A percentile compares a stretch with the other conserved stretches of the same genome.
Conservation (phyloP, 2,329 filamentous ascomycete species). For the Dendrostoma leiphaemia region DNA sequence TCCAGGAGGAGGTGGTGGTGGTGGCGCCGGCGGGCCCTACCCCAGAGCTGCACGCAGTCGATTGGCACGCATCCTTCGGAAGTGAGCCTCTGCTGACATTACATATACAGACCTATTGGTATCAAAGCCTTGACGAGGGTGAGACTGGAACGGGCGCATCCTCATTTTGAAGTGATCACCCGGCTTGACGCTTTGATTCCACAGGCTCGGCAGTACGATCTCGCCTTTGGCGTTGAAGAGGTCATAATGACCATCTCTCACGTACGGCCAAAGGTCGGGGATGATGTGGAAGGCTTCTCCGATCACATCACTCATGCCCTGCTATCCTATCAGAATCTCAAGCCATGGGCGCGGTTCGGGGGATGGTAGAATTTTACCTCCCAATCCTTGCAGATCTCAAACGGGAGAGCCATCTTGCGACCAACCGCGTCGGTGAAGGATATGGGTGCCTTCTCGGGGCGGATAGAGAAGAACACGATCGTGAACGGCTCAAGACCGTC, state of each 20-base stretch:
- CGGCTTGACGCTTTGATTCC: conserved; percentile 6
- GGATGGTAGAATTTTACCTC: not conserved
- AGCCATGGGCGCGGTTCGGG: not conserved
- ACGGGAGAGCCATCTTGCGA: conserved; percentile 6
- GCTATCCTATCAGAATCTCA: not conserved
- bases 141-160: not conserved
- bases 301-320: not conserved
- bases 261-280: not conserved
- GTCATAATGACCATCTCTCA: conserved; percentile 8
- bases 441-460: conserved; percentile 9
- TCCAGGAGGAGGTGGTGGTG: too few species aligned
- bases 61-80: not conserved
- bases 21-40: too few species aligned
- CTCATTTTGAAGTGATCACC: conserved; percentile 8
- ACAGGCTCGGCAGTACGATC: conserved; percentile 1
- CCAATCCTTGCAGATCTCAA: conserved; percentile 3
- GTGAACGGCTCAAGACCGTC: not conserved
- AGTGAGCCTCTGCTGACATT: not conserved
- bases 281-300: not conserved
- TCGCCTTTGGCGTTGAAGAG: conserved; percentile 1
- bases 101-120: too few species aligned
- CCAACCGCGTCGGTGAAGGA: conserved; percentile 5
- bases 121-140: too few species aligned
- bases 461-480: conserved; percentile 9
- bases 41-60: too few species aligned